Conservation (phyloP, 2,329 filamentous ascomycete species). For the Clonostachys chloroleuca region DNA sequence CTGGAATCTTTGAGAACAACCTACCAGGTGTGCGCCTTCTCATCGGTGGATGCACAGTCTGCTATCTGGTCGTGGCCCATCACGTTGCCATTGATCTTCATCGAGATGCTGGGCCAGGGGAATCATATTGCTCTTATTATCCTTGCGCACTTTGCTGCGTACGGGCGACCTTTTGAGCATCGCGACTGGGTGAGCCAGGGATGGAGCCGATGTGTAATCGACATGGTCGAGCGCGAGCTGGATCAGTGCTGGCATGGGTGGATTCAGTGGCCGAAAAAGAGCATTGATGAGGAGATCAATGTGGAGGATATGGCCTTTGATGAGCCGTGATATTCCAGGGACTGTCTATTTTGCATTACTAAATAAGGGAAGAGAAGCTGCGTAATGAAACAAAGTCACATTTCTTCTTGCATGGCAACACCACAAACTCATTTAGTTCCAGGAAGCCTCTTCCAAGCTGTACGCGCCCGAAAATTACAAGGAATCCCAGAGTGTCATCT, state of each 20-base stretch:
- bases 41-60: background rate
- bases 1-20: constrained; percentile 7
- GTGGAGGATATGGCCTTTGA: constrained; percentile 6
- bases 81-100: constrained; percentile 7
- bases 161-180: constrained; percentile 2
- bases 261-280: constrained; percentile 9
- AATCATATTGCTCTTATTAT: constrained; percentile 9
- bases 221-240: constrained; percentile 5
- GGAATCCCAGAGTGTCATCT: no score
- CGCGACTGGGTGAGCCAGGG: constrained; percentile 6
- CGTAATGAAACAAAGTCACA: no score
- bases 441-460: no score
- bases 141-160: constrained; percentile 9
- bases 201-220: constrained; percentile 7
- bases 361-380: no score
- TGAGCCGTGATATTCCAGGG: no score
- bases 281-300: constrained; percentile 6
- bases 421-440: no score
- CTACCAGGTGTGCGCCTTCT: background rate
- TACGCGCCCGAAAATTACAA: no score
- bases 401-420: no score
- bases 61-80: constrained; percentile 7
- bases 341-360: no score
- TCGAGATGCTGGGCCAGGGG: constrained; percentile 7
- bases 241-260: constrained; percentile 1